Conservation (phyloP, 2,329 filamentous ascomycete genomes). For the Ophiostoma sp. region DNA sequence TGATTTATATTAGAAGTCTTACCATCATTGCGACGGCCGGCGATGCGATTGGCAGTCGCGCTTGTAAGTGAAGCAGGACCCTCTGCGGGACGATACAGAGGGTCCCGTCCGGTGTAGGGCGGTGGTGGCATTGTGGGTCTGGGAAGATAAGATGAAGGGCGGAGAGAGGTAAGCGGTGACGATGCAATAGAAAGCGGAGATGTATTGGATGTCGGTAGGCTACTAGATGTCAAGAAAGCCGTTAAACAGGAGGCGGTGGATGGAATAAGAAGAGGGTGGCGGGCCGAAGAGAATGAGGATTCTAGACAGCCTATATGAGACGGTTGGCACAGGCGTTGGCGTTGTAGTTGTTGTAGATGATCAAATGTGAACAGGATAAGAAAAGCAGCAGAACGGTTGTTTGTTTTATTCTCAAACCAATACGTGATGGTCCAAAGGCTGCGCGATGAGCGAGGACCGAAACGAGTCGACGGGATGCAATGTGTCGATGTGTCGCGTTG, state of each 20-base stretch:
- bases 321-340: background rate
- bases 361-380: too few species aligned
- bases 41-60: constrained; percentile 23
- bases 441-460: background rate
- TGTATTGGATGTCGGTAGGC: too few species aligned
- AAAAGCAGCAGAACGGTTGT: too few species aligned
- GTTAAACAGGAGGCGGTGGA: background rate
- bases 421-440: too few species aligned
- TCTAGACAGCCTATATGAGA: constrained; percentile 4
- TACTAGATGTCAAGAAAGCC: background rate
- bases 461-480: background rate
- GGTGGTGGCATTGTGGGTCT: constrained; percentile 21
- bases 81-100: constrained; percentile 18
- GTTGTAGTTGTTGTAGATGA: too few species aligned
- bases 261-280: background rate
- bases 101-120: constrained; percentile 16
- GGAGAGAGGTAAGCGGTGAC: background rate
- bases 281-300: background rate
- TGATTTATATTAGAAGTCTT: constrained; percentile 25
- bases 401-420: too few species aligned
- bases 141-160: background rate
- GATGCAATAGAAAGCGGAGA: background rate
- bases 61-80: constrained; percentile 16
- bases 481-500: constrained; percentile 6
- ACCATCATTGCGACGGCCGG: constrained; percentile 34